Evolutionary conservation across 2,329 filamentous ascomycete species (phyloP).

Genomic region (Cytospora piceicola): DNA sequence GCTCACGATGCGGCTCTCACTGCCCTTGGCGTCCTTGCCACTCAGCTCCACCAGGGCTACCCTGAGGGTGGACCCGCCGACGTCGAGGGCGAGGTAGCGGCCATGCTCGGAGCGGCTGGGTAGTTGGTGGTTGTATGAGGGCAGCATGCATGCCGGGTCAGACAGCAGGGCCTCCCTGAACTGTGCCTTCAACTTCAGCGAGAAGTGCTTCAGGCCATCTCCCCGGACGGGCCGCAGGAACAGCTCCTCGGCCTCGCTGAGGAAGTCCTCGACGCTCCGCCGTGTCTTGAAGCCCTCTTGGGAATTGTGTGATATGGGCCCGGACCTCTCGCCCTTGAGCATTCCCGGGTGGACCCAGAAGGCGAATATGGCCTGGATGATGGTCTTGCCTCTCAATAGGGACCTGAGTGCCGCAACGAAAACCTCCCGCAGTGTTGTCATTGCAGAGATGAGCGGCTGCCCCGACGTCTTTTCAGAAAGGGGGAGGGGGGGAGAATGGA

Average conservation of each 20-base stretch:
- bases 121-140: conserved; percentile 67
- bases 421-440: conserved; percentile 59
- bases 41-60: conserved; percentile 66
- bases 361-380: conserved; percentile 60
- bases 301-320: conserved; percentile 26
- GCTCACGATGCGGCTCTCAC: conserved; percentile 56
- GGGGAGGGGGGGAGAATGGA: conserved; percentile 9
- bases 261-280: conserved; percentile 53
- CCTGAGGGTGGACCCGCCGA: conserved; percentile 70
- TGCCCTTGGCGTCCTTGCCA: conserved; percentile 46
- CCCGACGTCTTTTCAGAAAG: conserved; percentile 43
- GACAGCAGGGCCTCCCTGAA: conserved; percentile 56
- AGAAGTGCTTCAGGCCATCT: conserved; percentile 51
- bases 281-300: conserved; percentile 30
- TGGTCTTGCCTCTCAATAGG: conserved; percentile 61
- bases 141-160: conserved; percentile 64
- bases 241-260: conserved; percentile 58
- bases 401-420: conserved; percentile 61
- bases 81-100: conserved; percentile 65
- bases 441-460: conserved; percentile 59
- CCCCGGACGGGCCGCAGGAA: conserved; percentile 54
- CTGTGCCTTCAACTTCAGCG: conserved; percentile 56
- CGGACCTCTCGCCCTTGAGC: conserved; percentile 35
- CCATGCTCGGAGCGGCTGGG: conserved; percentile 64
- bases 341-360: conserved; percentile 54